These are phyloP conservation scores for Cyclostephanos tholiformis DNA, from an alignment of 108 stramenopile genomes.

Conservation along the genomic window DNA sequence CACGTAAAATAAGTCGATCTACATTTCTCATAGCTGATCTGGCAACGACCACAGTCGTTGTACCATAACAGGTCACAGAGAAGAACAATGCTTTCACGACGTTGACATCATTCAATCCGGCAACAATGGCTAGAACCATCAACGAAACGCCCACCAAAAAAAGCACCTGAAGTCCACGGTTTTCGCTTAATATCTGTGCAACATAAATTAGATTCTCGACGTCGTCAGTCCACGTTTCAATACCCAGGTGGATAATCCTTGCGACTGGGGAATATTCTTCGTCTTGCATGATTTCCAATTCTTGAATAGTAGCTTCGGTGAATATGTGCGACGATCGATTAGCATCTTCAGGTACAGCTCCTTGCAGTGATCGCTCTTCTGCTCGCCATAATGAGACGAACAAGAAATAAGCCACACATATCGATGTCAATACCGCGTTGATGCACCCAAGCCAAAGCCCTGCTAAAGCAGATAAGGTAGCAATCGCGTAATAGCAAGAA, in stretches of 20 bases:
- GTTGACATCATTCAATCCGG: constrained; percentile 35
- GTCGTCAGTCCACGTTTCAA: constrained; percentile 21
- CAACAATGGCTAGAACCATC: constrained; percentile 37
- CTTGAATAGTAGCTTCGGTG: constrained; percentile 8
- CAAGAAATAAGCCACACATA: constrained; percentile 18
- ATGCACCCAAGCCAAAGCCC: constrained; percentile 21
- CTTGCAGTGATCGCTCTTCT: background rate
- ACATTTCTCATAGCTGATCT: constrained; percentile 26
- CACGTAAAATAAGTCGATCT: background rate
- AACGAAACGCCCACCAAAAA: constrained; percentile 35
- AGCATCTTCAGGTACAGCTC: background rate
- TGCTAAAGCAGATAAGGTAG: background rate
- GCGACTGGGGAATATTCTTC: constrained; percentile 13
- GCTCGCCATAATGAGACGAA: constrained; percentile 10
- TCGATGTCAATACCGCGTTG: constrained; percentile 10
- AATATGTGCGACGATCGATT: constrained; percentile 3
- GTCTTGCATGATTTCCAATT: constrained; percentile 9
- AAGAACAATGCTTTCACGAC: constrained; percentile 24
- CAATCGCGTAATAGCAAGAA: constrained; percentile 8
- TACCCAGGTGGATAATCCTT: constrained; percentile 12
- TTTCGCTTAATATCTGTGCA: constrained; percentile 30
- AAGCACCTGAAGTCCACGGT: constrained; percentile 28
- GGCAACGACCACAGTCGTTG: constrained; percentile 41
- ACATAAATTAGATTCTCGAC: constrained; percentile 39
- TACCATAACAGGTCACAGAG: constrained; percentile 28